Percentiles rank a stretch among this genome's conserved stretches.
These are phyloP conservation scores for Panus rudis DNA, from an alignment of 768 basidiomycete species.

Conservation along the genomic window DNA sequence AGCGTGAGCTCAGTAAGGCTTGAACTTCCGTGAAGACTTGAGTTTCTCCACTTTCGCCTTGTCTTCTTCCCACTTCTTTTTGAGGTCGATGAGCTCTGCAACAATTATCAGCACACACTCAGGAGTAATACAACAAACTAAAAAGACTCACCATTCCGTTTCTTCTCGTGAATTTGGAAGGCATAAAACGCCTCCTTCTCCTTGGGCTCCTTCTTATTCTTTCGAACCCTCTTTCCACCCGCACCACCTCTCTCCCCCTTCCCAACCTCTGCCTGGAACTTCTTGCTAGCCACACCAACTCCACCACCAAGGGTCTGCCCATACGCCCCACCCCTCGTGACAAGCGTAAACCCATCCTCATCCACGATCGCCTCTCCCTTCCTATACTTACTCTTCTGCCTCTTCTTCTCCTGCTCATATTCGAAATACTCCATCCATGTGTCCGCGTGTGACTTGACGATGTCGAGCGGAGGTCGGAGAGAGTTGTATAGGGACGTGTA, in stretches of 20 bases:
- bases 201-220: conserved; percentile 60
- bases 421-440: conserved; percentile 73
- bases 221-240: conserved; percentile 38
- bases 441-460: conserved; percentile 74
- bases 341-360: conserved; percentile 91
- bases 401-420: conserved; percentile 54
- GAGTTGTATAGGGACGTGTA: conserved; percentile 59
- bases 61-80: conserved; percentile 82
- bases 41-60: conserved; percentile 77
- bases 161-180: conserved; percentile 88
- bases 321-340: conserved; percentile 87
- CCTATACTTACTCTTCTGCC: conserved; percentile 56
- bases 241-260: conserved; percentile 14
- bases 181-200: conserved; percentile 67
- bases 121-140: background rate
- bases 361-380: conserved; percentile 89
- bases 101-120: conserved; percentile 7
- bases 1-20: conserved; percentile 60
- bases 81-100: conserved; percentile 51
- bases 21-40: conserved; percentile 76
- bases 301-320: conserved; percentile 86
- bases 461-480: conserved; percentile 68
- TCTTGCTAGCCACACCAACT: conserved; percentile 54
- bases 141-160: conserved; percentile 64
- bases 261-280: conserved; percentile 30